Conservation (phyloP, 257 asterid species). For the Cinchona pubescens region DNA sequence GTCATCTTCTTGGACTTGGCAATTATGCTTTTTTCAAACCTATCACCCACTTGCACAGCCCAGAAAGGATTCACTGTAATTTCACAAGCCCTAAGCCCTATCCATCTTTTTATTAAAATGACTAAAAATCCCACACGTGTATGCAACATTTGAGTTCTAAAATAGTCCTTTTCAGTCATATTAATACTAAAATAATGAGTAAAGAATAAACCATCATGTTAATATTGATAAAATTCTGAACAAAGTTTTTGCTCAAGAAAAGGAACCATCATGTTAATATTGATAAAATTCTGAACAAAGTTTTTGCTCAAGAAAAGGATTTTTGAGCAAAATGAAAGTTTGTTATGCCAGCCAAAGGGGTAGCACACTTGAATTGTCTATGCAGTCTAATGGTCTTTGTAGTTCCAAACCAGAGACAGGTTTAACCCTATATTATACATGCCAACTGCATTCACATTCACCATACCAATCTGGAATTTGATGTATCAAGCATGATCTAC, state of each 20-base stretch:
- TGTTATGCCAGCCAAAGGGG: no score
- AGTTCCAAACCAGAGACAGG: neutral
- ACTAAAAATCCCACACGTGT: no score
- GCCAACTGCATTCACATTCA: neutral
- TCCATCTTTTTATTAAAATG: no score
- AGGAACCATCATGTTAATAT: neutral
- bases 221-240: neutral
- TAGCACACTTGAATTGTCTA: neutral
- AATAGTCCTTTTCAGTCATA: no score
- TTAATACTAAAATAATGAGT: no score
- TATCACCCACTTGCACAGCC: no score
- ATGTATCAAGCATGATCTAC: slow-evolving; percentile 9
- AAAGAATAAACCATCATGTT: neutral
- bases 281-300: neutral
- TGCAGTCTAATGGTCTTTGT: neutral
- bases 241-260: neutral
- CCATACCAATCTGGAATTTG: slow-evolving; percentile 4
- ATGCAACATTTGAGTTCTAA: no score
- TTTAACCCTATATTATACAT: neutral
- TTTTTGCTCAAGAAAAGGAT: neutral
- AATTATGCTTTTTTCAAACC: no score
- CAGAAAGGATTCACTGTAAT: no score
- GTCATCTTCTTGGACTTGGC: no score
- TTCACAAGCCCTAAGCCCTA: no score
- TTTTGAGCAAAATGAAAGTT: neutral